A percentile compares a stretch with the other conserved stretches of the same genome.
These are phyloP conservation scores for Fusarium vanettenii DNA, from an alignment of 2,329 filamentous ascomycete species.

Conservation along the genomic window DNA sequence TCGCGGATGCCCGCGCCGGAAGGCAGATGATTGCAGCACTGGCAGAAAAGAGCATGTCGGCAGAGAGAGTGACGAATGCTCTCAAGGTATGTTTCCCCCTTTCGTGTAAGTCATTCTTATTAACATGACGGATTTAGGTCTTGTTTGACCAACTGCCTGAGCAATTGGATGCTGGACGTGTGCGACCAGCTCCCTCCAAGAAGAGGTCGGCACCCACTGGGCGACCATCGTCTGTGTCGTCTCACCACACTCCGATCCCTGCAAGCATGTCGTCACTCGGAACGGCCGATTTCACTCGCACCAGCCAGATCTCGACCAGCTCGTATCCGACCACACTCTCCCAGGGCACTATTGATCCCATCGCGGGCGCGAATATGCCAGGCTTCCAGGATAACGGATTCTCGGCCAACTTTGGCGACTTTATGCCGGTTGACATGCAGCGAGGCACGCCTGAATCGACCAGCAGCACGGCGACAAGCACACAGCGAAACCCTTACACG, in stretches of 20 bases:
- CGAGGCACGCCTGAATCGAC: constrained; percentile 57
- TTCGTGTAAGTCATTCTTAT: constrained; percentile 8
- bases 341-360: constrained; percentile 50
- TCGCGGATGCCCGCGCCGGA: constrained; percentile 87
- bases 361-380: constrained; percentile 45
- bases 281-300: constrained; percentile 49
- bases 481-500: constrained; percentile 49
- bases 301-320: constrained; percentile 43
- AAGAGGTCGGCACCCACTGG: constrained; percentile 65
- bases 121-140: constrained; percentile 60
- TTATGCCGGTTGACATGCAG: constrained; percentile 59
- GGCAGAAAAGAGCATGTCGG: constrained; percentile 86
- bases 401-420: constrained; percentile 55
- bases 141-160: constrained; percentile 88
- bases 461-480: constrained; percentile 53
- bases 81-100: constrained; percentile 70
- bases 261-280: constrained; percentile 49
- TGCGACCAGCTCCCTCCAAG: constrained; percentile 57
- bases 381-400: constrained; percentile 52
- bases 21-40: constrained; percentile 84
- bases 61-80: constrained; percentile 84
- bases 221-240: constrained; percentile 47
- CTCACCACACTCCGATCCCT: constrained; percentile 45
- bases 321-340: constrained; percentile 43
- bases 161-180: constrained; percentile 67